phyloP scores from a whole-genome alignment of 2,329 filamentous ascomycete species.

The Alternaria sp. region DNA sequence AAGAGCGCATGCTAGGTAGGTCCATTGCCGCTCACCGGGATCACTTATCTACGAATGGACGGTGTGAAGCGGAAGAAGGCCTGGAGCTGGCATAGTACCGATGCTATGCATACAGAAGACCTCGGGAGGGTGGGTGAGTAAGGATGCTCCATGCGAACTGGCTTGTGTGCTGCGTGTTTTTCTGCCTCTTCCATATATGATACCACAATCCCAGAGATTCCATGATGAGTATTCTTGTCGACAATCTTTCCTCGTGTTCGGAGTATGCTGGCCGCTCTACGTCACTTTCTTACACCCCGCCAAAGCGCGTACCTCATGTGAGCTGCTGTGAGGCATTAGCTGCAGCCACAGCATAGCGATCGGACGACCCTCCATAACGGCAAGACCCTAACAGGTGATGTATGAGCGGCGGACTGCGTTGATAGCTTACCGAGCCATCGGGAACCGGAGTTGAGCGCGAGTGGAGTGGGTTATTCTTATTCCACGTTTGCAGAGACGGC shows the following conservation, averaged over 20 bases:
- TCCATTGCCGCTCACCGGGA: conserved; percentile 3
- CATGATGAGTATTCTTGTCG: neutral
- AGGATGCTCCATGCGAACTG: conserved; percentile 13
- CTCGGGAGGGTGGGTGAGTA: neutral
- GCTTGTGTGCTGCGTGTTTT: neutral
- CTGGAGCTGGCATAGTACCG: conserved; percentile 12
- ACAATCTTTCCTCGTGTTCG: neutral
- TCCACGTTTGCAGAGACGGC: neutral
- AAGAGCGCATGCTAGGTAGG: conserved; percentile 15
- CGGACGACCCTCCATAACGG: conserved; percentile 1
- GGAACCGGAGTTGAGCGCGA: conserved; percentile 22
- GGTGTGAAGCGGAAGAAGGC: neutral
- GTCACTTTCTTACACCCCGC: neutral
- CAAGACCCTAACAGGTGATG: conserved; percentile 2
- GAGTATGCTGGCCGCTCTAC: neutral
- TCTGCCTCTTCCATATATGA: neutral
- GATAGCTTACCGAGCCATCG: conserved; percentile 16
- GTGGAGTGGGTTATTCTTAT: conserved; percentile 3
- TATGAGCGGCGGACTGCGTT: conserved; percentile 5
- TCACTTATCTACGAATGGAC: neutral
- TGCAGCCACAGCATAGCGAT: conserved; percentile 12
- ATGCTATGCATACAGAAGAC: neutral
- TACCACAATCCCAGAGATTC: neutral
- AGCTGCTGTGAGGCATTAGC: neutral
- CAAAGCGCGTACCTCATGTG: neutral